phyloP scores from a whole-genome alignment of 176 grass and related monocot species.

The Ensete ventricosum region DNA sequence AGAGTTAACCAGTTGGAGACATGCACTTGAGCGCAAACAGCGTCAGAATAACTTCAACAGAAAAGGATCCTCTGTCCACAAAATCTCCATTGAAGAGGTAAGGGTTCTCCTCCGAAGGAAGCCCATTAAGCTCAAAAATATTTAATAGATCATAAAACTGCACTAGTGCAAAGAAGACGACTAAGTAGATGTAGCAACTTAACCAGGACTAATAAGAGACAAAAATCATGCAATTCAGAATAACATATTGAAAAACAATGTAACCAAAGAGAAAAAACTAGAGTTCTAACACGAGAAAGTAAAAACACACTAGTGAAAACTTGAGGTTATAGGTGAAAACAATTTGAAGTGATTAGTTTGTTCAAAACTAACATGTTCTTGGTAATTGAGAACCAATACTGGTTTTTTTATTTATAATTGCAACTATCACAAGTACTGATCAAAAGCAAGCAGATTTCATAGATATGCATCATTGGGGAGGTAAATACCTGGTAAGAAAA shows the following conservation, averaged over 20 bases:
- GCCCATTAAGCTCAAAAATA: constrained; percentile 89
- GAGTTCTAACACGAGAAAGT: no score
- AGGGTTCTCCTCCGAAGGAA: constrained; percentile 93
- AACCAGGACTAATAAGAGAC: neutral
- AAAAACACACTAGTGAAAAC: no score
- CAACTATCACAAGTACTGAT: no score
- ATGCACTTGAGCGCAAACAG: constrained; percentile 94
- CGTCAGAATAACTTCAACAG: constrained; percentile 86
- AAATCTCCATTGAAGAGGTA: constrained; percentile 98
- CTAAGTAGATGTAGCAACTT: neutral
- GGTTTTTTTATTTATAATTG: no score
- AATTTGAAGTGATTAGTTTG: no score
- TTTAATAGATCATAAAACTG: constrained; percentile 91
- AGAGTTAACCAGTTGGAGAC: constrained; percentile 56
- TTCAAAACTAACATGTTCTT: no score
- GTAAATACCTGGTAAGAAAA: no score
- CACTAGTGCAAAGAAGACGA: constrained; percentile 11
- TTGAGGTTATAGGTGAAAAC: no score
- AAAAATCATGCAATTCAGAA: neutral
- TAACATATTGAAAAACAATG: neutral
- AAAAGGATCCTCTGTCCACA: constrained; percentile 95
- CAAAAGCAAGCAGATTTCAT: no score
- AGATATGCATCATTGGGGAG: no score
- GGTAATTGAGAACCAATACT: no score
- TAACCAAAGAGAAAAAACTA: neutral